Conservation (phyloP, 805 yeast genomes). For the Zygosaccharomyces siamensis region DNA sequence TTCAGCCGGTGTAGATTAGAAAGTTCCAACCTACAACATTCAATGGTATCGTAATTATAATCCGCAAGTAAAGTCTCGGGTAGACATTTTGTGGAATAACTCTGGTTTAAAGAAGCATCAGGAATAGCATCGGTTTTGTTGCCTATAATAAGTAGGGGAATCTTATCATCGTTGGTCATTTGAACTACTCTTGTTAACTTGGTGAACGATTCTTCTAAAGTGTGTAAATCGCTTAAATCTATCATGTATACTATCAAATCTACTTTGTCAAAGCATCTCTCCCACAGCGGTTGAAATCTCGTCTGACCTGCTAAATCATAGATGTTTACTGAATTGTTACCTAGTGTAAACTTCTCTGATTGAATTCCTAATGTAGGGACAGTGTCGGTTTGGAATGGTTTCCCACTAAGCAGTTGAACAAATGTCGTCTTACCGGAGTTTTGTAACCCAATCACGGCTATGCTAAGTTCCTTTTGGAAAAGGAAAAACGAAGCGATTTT, state of each 20-base stretch:
- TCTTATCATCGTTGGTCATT: slow-evolving; percentile 18
- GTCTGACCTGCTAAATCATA: slow-evolving; percentile 24
- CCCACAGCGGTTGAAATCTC: slow-evolving; percentile 24
- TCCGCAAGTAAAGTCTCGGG: slow-evolving; percentile 16
- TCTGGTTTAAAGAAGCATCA: slow-evolving; percentile 2
- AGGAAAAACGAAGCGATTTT: slow-evolving; percentile 16
- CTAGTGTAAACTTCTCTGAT: slow-evolving; percentile 14
- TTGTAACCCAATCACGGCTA: slow-evolving; percentile 22
- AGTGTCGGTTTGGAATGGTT: slow-evolving; percentile 21
- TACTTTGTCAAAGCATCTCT: slow-evolving; percentile 19
- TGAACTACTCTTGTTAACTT: slow-evolving; percentile 16
- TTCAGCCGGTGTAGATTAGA: slow-evolving; percentile 17
- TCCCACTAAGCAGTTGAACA: slow-evolving; percentile 15
- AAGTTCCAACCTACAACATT: slow-evolving; percentile 12
- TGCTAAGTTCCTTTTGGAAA: slow-evolving; percentile 19
- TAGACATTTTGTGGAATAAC: slow-evolving; percentile 2
- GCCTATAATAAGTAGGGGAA: slow-evolving; percentile 22
- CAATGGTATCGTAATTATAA: slow-evolving; percentile 19
- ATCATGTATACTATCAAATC: slow-evolving; percentile 23
- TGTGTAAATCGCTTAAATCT: slow-evolving; percentile 21
- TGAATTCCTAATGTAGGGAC: slow-evolving; percentile 23
- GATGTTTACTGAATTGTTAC: slow-evolving; percentile 15
- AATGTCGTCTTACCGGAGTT: slow-evolving; percentile 25
- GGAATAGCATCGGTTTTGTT: slow-evolving; percentile 21
- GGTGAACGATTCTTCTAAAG: slow-evolving; percentile 14